Evolutionary conservation across 108 stramenopile genomes (phyloP), one percentile per base, ranked within the genome.

Genomic region (Cyclotella cryptica): DNA sequence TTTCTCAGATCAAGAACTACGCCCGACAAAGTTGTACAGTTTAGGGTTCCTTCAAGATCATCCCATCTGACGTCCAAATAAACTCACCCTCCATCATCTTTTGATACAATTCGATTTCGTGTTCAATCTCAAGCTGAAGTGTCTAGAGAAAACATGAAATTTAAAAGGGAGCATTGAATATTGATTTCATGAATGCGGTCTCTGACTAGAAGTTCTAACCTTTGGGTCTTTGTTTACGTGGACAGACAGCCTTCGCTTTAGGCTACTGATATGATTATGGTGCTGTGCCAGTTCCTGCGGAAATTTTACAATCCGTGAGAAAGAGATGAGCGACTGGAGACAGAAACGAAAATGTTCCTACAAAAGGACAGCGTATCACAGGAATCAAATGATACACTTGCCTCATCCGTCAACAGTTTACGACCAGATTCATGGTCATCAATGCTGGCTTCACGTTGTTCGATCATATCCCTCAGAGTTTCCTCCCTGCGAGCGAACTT

Each of bases 31-130:
- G 6, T 35, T 35, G 4, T 59, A 21, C 17, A 49, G 1, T 7
- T 54, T 54, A 39, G 27, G 70, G 40, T 9, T 57, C 70, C 40
- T 71, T 71, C 43, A 71, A 58, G 26, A 71, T 46, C 39, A 71
- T 49, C 5, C 70, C 70, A 13, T 58, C 57, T 4, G 54, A 58
- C 10, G 70, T 71, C 70, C 70, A 71, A 24, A 21, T 22, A 42
- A 71, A 71, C 26, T 71, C 70, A 8, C 70, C 70, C 7, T 71
- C 47, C 54, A 71, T 71, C 70, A 71, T 71, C 40, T 58, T 71
- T 44, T 71, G 49, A 44, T 71, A 46, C 40, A 57, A 26, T 26
- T 57, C 57, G 43, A 71, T 71, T 10, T 71, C 70, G 19, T 28
- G 10, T 44, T 71, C 70, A 58, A 71, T 71, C 42, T 71, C 70